phyloP scores from a whole-genome alignment of 2,329 filamentous ascomycete genomes.

The Neofusicoccum cordaticola region DNA sequence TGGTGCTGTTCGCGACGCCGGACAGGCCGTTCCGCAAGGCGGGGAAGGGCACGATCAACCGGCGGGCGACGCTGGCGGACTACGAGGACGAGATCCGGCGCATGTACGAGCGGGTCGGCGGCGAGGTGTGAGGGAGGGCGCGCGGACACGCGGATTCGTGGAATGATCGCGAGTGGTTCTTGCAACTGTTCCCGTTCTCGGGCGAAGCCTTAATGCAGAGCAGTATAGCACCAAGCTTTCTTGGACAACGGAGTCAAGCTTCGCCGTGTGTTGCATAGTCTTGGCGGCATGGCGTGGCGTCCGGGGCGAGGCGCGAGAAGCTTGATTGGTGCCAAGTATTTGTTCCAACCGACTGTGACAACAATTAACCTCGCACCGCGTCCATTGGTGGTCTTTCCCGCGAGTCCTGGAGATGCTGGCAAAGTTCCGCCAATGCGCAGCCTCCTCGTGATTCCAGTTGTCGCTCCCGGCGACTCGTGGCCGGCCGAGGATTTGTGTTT shows the following conservation, averaged over 20 bases:
- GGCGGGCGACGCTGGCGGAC: background rate
- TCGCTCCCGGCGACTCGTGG: background rate
- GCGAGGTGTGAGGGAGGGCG: background rate
- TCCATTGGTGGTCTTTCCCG: background rate
- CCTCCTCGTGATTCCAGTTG: background rate
- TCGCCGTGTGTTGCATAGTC: background rate
- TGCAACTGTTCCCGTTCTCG: background rate
- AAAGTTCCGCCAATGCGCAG: background rate
- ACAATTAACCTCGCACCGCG: too few relatives aligned
- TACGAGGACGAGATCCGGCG: background rate
- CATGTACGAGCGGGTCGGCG: background rate
- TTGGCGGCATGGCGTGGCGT: background rate
- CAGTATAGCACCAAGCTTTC: conserved; percentile 1
- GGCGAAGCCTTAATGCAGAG: background rate
- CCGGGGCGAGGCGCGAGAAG: background rate
- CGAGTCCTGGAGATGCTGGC: too few relatives aligned
- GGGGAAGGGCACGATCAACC: conserved; percentile 4
- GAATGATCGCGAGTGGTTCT: background rate
- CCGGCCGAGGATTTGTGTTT: too few relatives aligned
- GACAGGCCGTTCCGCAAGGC: background rate
- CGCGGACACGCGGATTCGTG: background rate
- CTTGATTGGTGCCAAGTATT: background rate
- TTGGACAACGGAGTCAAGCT: background rate
- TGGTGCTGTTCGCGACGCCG: background rate
- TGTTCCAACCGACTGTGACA: too few relatives aligned